These are phyloP conservation scores for Fusarium floridanum DNA, from an alignment of 2,329 filamentous ascomycete species.

Conservation along the genomic window DNA sequence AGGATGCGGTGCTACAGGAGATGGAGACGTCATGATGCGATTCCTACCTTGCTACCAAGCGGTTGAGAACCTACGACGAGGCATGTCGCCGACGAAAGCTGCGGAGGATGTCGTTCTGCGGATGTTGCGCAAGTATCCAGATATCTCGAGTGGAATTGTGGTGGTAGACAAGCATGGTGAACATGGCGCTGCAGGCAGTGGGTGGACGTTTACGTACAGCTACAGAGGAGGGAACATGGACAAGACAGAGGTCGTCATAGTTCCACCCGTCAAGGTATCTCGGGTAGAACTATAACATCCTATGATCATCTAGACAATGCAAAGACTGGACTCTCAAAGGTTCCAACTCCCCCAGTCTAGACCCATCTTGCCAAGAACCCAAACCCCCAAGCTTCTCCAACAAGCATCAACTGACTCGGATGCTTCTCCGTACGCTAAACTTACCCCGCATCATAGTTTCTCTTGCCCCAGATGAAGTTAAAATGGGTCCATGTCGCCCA, in stretches of 20 bases:
- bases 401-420: not conserved
- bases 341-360: not conserved
- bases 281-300: constrained; percentile 11
- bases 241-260: constrained; percentile 58
- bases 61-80: constrained; percentile 64
- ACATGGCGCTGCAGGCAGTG: constrained; percentile 65
- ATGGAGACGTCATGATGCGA: constrained; percentile 70
- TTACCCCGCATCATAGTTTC: not conserved
- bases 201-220: constrained; percentile 68
- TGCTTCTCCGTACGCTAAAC: not conserved
- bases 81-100: constrained; percentile 61
- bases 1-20: constrained; percentile 68
- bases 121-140: constrained; percentile 63
- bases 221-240: constrained; percentile 63
- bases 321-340: not conserved
- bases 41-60: constrained; percentile 70
- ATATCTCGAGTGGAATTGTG: constrained; percentile 62
- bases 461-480: not conserved
- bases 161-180: constrained; percentile 63
- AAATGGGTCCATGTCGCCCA: not conserved
- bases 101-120: constrained; percentile 64
- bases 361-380: not conserved
- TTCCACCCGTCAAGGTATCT: constrained; percentile 45
- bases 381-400: not conserved
- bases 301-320: not conserved